These are phyloP conservation scores for Boletus edulis DNA, from an alignment of 768 basidiomycete genomes.

Conservation along the genomic window DNA sequence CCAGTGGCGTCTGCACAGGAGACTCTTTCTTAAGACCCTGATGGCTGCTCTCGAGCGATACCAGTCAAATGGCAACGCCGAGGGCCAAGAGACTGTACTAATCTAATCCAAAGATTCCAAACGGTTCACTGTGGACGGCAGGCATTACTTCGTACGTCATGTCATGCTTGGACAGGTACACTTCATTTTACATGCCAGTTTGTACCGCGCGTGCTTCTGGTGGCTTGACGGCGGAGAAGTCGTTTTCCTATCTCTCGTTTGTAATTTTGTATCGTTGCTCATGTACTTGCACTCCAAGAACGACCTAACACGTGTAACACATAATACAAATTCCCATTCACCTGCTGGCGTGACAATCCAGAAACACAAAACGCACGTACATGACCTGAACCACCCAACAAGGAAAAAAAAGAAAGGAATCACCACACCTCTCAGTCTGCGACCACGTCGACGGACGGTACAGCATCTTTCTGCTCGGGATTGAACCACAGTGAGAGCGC, in stretches of 20 bases:
- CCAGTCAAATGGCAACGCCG: no score
- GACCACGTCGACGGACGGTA: not conserved
- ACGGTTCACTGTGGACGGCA: constrained; percentile 15
- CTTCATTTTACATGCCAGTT: no score
- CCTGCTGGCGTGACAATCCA: not conserved
- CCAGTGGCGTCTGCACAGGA: no score
- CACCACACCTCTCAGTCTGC: not conserved
- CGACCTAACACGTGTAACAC: not conserved
- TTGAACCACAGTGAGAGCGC: constrained; percentile 14
- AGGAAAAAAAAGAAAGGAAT: not conserved
- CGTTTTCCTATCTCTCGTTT: not conserved
- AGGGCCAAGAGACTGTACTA: no score
- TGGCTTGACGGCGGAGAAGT: constrained; percentile 15
- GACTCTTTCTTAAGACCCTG: no score
- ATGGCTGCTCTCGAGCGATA: no score
- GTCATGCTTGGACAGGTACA: no score
- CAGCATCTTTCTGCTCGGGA: not conserved
- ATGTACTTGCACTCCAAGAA: no score
- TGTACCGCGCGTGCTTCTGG: constrained; percentile 19
- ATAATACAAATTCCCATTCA: not conserved
- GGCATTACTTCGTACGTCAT: constrained; percentile 28
- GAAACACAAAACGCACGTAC: not conserved
- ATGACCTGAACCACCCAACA: not conserved
- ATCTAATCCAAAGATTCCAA: no score
- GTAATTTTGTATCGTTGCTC: no score